Evolutionary conservation across 352 stramenopile genomes (phyloP), one percentile per base, ranked within the genome.

Genomic region (Saprolegnia diclina): DNA sequence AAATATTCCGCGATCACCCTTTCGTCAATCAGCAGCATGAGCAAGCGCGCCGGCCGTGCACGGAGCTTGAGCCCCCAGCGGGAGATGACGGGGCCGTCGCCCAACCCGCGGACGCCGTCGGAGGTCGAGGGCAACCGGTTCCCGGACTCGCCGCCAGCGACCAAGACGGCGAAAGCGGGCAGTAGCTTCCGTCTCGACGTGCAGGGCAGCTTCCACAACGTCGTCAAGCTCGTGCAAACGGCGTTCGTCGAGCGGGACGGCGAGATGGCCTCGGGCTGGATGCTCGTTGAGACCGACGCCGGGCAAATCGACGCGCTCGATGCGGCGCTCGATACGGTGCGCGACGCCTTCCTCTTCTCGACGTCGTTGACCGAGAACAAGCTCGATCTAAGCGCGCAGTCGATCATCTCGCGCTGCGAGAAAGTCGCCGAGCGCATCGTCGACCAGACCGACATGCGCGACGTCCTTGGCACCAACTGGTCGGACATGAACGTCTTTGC

Each of bases 391-490:
- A 88, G 73, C 61, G 87, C 83, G 44, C 73, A 93, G 18, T 76
- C 76, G 66, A 69, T 69, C 63, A 69, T 69, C 19, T 40, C 21
- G 7, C 78, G 85, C 59, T 91, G 83, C 55, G 80, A 88, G 24
- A 72, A 81, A 48, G 78, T 95, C 37, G 83, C 85, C 59, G 87
- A 93, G 42, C 83, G 87, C 38, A 88, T 81, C 65, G 57, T 78
- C 55, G 76, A 74, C 45, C 85, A 92, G 59, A 72, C 82, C 44
- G 87, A 95, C 71, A 79, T 92, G 65, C 87, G 81, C 66, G 86
- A 90, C 52, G 71, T 95, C 52, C 89, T 95, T 77, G 90, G 91
- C 56, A 81, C 83, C 35, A 82, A 92, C 56, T 91, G 80, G 62
- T 73, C 22, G 29, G 63, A 69, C 38, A 62, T 73, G 40, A 95